Base-by-base conservation (phyloP, 2,329 filamentous ascomycete genomes). In the Pezicula carpinea region DNA sequence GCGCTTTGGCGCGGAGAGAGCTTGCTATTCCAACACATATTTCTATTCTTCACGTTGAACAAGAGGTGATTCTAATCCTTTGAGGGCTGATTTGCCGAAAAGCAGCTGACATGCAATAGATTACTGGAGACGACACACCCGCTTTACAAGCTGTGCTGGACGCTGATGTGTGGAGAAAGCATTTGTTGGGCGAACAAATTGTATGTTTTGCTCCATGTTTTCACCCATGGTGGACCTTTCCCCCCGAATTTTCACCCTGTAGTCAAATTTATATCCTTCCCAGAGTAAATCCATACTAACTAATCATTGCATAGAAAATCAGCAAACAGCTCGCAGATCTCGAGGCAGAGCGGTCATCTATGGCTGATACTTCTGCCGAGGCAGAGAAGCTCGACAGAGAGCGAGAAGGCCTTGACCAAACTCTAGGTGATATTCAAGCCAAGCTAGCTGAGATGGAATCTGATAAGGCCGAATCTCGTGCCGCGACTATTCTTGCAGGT, bases 371-470 rank as follows among this genome's bases (percentile, higher is more conserved):
- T 1, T 95, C 92, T 18, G 82, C 83, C 51, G 92, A 97, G 71
- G 92, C 92, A 13, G 85, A 82, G 34, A 87, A 79, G 62, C 75
- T 97, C 21, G 92, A 97, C 65, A 79, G 81, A 49, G 89, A 96
- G 59, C 84, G 90, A 53, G 93, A 97, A 67, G 88, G 88, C 35
- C 81, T 95, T 44, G 93, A 99, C 64, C 84, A 83, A 52, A 95
- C 93, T 33, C 77, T 99, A 39, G 89, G 86, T 56, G 93, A 99
- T 63, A 83, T 99, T 43, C 90, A 99, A 64, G 69, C 77, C 49
- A 99, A 99, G 69, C 77, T 99, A 50, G 82, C 91, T 17, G 93
- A 99, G 69, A 99, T 99, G 93, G 93, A 99, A 64, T 96, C 93
- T 1, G 93, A 99, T 73, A 97, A 96, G 71, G 93, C 93, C 49